Conservation (phyloP, 305 asterid genomes). For the Ilex paraguariensis region DNA sequence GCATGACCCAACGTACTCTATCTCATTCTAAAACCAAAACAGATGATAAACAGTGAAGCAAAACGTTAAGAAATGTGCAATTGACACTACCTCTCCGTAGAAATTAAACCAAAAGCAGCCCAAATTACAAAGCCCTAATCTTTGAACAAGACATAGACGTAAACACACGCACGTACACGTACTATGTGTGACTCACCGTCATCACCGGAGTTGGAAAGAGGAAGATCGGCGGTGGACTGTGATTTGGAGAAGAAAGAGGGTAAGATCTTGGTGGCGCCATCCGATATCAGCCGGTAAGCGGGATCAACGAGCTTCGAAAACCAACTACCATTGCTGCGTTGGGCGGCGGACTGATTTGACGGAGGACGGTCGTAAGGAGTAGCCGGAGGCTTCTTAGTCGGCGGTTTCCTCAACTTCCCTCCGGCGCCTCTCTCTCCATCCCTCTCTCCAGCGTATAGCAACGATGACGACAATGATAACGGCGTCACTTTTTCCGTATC, state of each 20-base stretch:
- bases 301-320: conserved; percentile 42
- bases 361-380: conserved; percentile 46
- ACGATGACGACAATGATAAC: conserved; percentile 20
- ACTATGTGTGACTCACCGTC: conserved; percentile 10
- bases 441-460: conserved; percentile 9
- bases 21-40: no score
- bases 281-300: conserved; percentile 36
- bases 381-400: conserved; percentile 21
- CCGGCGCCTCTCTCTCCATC: conserved; percentile 38
- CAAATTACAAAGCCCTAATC: not conserved
- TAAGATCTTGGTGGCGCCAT: conserved; percentile 32
- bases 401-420: conserved; percentile 31
- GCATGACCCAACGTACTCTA: no score
- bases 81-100: no score
- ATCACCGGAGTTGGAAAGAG: conserved; percentile 9
- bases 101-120: no score
- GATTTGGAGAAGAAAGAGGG: conserved; percentile 29
- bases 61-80: no score
- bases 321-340: conserved; percentile 23
- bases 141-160: not conserved
- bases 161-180: not conserved
- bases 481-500: conserved; percentile 25
- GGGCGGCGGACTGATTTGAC: not conserved
- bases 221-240: conserved; percentile 9
- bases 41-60: no score